Evolutionary conservation across 1,284 basidiomycete species (phyloP), one percentile per base, ranked within the genome.

Genomic region (Trichosporon coremiiforme): DNA sequence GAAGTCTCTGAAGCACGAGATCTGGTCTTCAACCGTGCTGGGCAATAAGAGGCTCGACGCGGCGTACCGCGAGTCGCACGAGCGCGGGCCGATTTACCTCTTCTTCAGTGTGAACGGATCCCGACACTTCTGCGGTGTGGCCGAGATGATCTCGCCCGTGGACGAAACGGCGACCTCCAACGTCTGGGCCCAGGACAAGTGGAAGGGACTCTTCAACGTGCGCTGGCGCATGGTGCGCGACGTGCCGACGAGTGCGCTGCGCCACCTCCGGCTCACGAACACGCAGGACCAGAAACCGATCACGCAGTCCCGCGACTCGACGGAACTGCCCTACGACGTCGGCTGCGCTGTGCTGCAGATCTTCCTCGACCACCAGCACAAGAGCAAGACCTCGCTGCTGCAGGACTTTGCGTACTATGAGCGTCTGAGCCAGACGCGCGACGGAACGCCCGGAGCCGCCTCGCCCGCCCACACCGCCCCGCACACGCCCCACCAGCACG

Each of bases 101-200:
- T 96, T 97, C 85, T 98, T 97, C 84, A 95, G 92, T 73, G 95
- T 98, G 73, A 98, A 98, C 80, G 94, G 92, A 3, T 92, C 90
- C 87, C 93, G 95, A 0, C 95, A 97, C 81, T 98, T 98, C 84
- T 97, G 95, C 77, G 95, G 95, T 47, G 94, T 98, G 87, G 95
- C 95, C 0, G 93, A 96, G 84, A 97, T 97, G 95, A 83, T 94
- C 76, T 94, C 93, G 9, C 90, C 91, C 64, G 84, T 86, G 38
- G 85, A 86, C 74, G 85, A 86, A 71, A 81, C 79, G 20, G 79
- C 82, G 70, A 82, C 82, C 4, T 83, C 81, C 72, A 96, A 91
- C 2, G 95, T 98, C 9, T 98, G 95, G 95, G 94, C 94, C 0
- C 95, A 94, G 47, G 94, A 97, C 84, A 98, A 98, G 82, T 98